Conservation (phyloP, 805 yeast genomes). For the Metschnikowia shivogae region DNA sequence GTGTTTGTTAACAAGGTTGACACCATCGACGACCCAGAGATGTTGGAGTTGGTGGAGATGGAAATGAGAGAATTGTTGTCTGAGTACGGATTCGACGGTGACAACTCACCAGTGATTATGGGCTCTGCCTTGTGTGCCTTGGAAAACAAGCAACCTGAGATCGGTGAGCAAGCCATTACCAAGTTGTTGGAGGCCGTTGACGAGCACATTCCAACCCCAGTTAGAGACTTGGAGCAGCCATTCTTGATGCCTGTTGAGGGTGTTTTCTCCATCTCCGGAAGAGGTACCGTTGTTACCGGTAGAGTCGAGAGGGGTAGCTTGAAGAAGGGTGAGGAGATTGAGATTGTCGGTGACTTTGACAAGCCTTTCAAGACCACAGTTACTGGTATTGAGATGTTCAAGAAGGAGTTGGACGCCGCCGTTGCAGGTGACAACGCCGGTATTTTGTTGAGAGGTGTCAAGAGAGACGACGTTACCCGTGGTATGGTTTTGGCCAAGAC, state of each 20-base stretch:
- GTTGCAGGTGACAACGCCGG: slow-evolving; percentile 99
- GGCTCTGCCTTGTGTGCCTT: slow-evolving; percentile 98
- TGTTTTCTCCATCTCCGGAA: slow-evolving; percentile 96
- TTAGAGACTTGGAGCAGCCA: slow-evolving; percentile 92
- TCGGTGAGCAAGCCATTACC: slow-evolving; percentile 80
- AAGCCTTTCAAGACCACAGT: slow-evolving; percentile 89
- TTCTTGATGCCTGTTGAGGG: slow-evolving; percentile 97
- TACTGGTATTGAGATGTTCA: slow-evolving; percentile 99
- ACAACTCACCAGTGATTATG: slow-evolving; percentile 95
- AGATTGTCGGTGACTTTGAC: slow-evolving; percentile 88
- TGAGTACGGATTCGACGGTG: slow-evolving; percentile 96
- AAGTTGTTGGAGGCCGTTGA: slow-evolving; percentile 90
- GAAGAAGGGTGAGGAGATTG: slow-evolving; percentile 98
- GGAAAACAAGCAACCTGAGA: slow-evolving; percentile 83
- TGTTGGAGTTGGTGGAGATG: slow-evolving; percentile 99
- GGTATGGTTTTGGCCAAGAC: slow-evolving; percentile 98
- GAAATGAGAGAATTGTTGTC: slow-evolving; percentile 96
- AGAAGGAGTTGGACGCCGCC: slow-evolving; percentile 95
- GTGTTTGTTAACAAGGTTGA: slow-evolving; percentile 98
- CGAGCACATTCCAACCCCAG: slow-evolving; percentile 92
- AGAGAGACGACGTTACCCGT: slow-evolving; percentile 94
- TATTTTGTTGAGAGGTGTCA: slow-evolving; percentile 93
- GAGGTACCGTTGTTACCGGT: slow-evolving; percentile 99
- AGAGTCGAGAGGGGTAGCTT: slow-evolving; percentile 97
- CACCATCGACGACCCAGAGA: slow-evolving; percentile 96